Conservation (phyloP, 108 stramenopile species). For the Bacterosira constricta region DNA sequence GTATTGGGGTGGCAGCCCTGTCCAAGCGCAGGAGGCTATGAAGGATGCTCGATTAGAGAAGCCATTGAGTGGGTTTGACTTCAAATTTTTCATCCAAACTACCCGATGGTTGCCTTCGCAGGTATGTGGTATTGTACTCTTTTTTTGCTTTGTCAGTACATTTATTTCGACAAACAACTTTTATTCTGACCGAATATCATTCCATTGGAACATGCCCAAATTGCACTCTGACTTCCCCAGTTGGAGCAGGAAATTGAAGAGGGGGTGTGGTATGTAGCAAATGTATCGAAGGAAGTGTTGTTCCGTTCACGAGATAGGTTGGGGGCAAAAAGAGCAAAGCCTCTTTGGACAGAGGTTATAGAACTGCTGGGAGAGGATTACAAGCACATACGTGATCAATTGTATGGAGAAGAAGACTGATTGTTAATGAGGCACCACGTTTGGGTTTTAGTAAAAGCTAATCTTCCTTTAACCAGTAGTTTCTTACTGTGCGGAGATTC, state of each 20-base stretch:
- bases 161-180: not conserved
- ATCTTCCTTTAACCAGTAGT: no score
- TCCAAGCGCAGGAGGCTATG: constrained; percentile 81
- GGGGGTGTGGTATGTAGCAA: constrained; percentile 62
- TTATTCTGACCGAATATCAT: not conserved
- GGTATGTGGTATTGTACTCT: constrained; percentile 5
- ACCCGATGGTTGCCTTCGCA: constrained; percentile 67
- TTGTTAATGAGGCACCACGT: constrained; percentile 5
- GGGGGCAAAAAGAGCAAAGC: constrained; percentile 80
- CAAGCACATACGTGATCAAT: constrained; percentile 52
- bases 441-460: no score
- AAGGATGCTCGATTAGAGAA: constrained; percentile 54
- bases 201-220: no score
- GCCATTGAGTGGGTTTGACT: constrained; percentile 78
- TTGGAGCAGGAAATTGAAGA: constrained; percentile 66
- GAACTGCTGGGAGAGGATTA: constrained; percentile 80
- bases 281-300: constrained; percentile 63
- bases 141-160: not conserved
- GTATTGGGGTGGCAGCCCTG: constrained; percentile 83
- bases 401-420: constrained; percentile 56
- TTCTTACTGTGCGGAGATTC: no score
- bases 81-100: constrained; percentile 86
- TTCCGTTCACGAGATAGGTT: constrained; percentile 78
- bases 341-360: constrained; percentile 88
- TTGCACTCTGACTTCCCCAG: constrained; percentile 6